A percentile compares a stretch with the other conserved stretches of the same genome.
Evolutionary conservation across 352 stramenopile genomes (phyloP).

Genomic region (Globisporangium paroecandrum): DNA sequence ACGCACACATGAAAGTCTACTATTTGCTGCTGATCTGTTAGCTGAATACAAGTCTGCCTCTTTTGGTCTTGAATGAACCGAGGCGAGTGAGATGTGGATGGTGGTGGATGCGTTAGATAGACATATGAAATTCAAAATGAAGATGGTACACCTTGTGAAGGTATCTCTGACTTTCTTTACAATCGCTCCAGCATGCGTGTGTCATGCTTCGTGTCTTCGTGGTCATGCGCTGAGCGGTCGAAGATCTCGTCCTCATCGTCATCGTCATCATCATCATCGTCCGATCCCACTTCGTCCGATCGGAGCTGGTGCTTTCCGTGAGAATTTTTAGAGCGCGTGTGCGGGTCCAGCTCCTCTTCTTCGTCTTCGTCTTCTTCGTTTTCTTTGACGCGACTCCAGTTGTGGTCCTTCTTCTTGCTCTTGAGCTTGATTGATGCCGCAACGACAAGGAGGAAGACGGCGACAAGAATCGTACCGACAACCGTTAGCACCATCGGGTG

Average conservation of each 20-base stretch:
- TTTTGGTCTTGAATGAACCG: not conserved
- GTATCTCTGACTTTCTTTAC: conserved; percentile 22
- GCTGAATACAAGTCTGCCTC: not conserved
- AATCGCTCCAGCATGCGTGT: conserved; percentile 53
- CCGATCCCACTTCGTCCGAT: conserved; percentile 18
- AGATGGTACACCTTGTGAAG: not conserved
- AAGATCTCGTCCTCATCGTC: conserved; percentile 79
- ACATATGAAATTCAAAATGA: conserved; percentile 4
- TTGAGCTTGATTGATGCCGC: conserved; percentile 59
- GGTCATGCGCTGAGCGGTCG: conserved; percentile 36
- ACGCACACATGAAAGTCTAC: conserved; percentile 7
- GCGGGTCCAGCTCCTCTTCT: conserved; percentile 39
- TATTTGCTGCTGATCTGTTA: not conserved
- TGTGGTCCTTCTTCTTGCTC: conserved; percentile 47
- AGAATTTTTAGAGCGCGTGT: conserved; percentile 16
- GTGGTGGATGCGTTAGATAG: not conserved
- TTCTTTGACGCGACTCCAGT: conserved; percentile 71
- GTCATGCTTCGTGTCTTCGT: conserved; percentile 48
- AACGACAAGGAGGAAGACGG: conserved; percentile 69
- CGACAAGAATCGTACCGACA: conserved; percentile 62
- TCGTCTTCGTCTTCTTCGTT: conserved; percentile 69
- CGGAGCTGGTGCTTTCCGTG: conserved; percentile 37
- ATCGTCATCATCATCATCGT: conserved; percentile 22
- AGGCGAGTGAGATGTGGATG: not conserved
- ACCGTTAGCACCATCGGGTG: conserved; percentile 75